Evolutionary conservation across 2,329 filamentous ascomycete species (phyloP).

Genomic region (Colletotrichum spinosum): DNA sequence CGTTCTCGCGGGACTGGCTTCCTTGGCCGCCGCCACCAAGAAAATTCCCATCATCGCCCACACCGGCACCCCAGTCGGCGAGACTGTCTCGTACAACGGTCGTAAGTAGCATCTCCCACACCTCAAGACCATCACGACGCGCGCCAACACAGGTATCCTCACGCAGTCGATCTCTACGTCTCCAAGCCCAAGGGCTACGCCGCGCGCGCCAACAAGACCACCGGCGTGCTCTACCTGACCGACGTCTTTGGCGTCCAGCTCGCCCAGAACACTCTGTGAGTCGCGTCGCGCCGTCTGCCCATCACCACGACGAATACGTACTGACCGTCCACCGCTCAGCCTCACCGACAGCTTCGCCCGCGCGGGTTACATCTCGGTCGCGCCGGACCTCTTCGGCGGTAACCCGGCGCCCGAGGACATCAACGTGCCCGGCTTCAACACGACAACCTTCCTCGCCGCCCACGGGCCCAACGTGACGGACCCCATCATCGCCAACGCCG

Average conservation of each 20-base stretch:
- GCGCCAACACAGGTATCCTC: neutral
- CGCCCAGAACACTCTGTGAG: conserved; percentile 39
- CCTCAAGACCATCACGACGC: neutral
- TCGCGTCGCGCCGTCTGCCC: neutral
- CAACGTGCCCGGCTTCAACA: conserved; percentile 52
- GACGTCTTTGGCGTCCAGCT: conserved; percentile 53
- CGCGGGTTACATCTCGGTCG: conserved; percentile 73
- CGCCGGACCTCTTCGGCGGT: conserved; percentile 75
- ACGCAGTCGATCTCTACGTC: conserved; percentile 29
- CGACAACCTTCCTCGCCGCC: conserved; percentile 52
- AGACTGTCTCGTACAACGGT: conserved; percentile 23
- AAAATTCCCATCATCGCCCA: conserved; percentile 30
- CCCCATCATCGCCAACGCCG: conserved; percentile 57
- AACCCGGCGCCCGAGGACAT: conserved; percentile 59
- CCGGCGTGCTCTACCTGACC: conserved; percentile 41
- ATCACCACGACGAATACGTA: neutral
- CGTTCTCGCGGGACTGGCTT: conserved; percentile 21
- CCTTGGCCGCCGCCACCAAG: conserved; percentile 11
- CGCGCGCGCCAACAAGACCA: conserved; percentile 4
- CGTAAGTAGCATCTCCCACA: conserved; percentile 8
- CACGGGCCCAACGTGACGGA: conserved; percentile 57
- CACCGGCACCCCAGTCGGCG: conserved; percentile 31
- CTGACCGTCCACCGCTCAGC: conserved; percentile 19
- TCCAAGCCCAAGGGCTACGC: conserved; percentile 29
- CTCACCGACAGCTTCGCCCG: conserved; percentile 75